Evolutionary conservation across 1,139 yeast genomes (phyloP), one percentile per base, ranked within the genome.

Genomic region (Pneumocystis oryctolagi): DNA sequence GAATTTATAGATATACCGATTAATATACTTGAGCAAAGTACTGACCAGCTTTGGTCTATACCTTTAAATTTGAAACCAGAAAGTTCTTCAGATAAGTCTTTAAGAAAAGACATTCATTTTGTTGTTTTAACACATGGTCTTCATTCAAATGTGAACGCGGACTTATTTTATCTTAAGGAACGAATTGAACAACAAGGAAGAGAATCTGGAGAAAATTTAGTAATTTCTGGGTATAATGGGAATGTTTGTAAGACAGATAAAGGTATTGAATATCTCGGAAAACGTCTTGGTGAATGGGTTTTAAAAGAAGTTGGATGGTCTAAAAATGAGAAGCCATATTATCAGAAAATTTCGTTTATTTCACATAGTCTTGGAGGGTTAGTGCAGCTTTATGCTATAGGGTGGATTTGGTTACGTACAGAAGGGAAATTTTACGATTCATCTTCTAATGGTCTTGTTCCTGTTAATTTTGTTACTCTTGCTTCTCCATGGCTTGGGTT

Each of bases 331-430:
- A 47, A 42, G 20, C 63, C 63, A 3, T 75, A 76, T 59, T 80
- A 86, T 1, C 71, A 73, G 0, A 84, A 82, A 69, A 84, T 92
- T 2, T 89, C 97, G 0, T 90, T 92, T 69, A 78, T 94, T 42
- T 96, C 92, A 0, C 98, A 92, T 73, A 90, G 97, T 0, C 76
- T 92, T 39, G 98, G 98, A 39, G 98, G 98, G 0, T 77, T 88
- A 59, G 85, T 87, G 2, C 97, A 92, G 73, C 83, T 94, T 0
- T 92, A 89, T 77, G 94, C 97, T 1, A 81, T 92, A 59, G 95
- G 96, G 0, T 89, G 89, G 71, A 79, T 87, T 40, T 80, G 83
- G 60, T 81, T 84, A 76, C 62, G 61, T 32, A 64, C 66, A 5
- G 55, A 60, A 8, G 66, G 66, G 9, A 53, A 61, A 28, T 82